Evolutionary conservation across 306 rosid species (phyloP).

Genomic region (Cicer yamashitae): DNA sequence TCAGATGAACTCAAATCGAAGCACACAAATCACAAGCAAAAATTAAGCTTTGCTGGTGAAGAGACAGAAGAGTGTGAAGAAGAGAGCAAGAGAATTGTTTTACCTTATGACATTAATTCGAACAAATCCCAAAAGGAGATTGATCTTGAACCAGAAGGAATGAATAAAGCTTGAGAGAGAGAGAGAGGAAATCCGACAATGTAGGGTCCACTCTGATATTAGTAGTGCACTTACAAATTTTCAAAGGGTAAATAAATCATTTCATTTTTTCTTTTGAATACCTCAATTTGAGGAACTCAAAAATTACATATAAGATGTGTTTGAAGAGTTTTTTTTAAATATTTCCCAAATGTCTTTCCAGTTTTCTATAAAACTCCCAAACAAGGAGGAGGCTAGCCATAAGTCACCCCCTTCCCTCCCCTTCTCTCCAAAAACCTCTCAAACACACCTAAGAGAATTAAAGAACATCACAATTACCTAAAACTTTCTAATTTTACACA

Average conservation of each 20-base stretch:
- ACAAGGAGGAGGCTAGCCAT: not conserved
- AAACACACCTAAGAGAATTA: not conserved
- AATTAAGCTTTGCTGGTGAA: not conserved
- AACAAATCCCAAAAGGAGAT: not conserved
- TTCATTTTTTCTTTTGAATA: not conserved
- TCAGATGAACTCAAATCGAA: not conserved
- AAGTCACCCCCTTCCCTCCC: not conserved
- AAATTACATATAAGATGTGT: not conserved
- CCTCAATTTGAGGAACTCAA: not conserved
- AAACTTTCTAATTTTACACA: slow-evolving; percentile 8
- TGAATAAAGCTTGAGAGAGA: not conserved
- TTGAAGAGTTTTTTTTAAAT: not conserved
- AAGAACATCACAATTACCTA: slow-evolving; percentile 22
- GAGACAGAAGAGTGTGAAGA: not conserved
- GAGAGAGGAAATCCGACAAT: not conserved
- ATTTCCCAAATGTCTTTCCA: not conserved
- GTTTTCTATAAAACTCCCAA: not conserved
- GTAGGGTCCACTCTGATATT: not conserved
- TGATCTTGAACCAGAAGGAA: not conserved
- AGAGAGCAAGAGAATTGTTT: not conserved
- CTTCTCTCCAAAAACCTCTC: not conserved
- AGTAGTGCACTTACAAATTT: not conserved
- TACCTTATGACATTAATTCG: not conserved
- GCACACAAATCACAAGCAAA: not conserved
- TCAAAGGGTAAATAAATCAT: not conserved